Conservation (phyloP, 768 basidiomycete genomes). For the Sporobolomyces phaffii region DNA sequence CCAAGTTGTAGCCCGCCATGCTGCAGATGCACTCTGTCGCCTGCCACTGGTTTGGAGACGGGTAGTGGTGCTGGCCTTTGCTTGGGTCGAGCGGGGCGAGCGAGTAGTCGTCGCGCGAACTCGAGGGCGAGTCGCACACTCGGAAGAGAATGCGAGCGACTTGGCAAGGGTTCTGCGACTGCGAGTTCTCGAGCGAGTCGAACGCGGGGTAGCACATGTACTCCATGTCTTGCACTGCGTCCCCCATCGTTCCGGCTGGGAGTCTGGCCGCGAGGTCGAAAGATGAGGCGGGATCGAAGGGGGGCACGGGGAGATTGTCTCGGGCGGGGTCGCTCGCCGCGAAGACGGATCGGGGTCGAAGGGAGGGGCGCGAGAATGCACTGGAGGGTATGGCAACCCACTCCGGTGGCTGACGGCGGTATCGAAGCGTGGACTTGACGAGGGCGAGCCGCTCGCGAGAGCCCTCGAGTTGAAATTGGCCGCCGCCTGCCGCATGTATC, state of each 20-base stretch:
- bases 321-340: too few relatives aligned
- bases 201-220: constrained; percentile 14
- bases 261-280: too few relatives aligned
- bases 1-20: constrained; percentile 34
- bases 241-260: background rate
- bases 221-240: background rate
- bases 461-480: too few relatives aligned
- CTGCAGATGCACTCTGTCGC: background rate
- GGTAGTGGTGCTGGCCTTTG: constrained; percentile 4
- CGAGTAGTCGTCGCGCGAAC: background rate
- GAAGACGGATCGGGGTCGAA: too few relatives aligned
- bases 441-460: too few relatives aligned
- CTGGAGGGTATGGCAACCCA: background rate
- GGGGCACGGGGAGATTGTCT: too few relatives aligned
- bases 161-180: constrained; percentile 46
- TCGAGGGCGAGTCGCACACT: background rate
- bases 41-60: background rate
- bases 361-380: background rate
- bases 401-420: background rate
- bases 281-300: background rate
- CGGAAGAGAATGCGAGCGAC: constrained; percentile 24
- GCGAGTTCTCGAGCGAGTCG: constrained; percentile 41
- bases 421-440: too few relatives aligned
- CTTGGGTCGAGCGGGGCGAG: constrained; percentile 5
- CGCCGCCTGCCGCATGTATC: too few relatives aligned